These are phyloP conservation scores for Fraxinus albicans DNA, from an alignment of 305 asterid genomes.

Conservation along the genomic window DNA sequence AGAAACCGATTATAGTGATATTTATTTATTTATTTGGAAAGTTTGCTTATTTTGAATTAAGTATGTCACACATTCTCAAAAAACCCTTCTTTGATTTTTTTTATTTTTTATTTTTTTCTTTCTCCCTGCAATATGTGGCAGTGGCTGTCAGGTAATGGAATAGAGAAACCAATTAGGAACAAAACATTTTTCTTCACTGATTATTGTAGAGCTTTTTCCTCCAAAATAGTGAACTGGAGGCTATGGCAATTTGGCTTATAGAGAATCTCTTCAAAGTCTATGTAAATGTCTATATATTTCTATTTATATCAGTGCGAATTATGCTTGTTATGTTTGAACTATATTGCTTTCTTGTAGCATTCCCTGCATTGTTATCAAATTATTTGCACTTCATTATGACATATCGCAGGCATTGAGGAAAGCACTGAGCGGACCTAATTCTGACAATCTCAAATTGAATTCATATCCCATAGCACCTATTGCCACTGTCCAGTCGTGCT, in stretches of 20 bases:
- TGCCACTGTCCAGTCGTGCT: conserved; percentile 72
- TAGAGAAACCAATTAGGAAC: neutral
- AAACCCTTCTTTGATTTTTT: neutral
- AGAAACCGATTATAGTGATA: neutral
- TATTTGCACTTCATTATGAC: neutral
- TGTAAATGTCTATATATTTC: neutral
- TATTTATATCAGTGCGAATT: neutral
- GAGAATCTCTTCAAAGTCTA: neutral
- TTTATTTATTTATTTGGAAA: too few species aligned
- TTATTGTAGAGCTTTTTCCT: neutral
- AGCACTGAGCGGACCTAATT: conserved; percentile 43
- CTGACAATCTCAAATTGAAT: conserved; percentile 35
- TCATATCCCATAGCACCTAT: conserved; percentile 89
- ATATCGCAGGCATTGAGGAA: conserved; percentile 64
- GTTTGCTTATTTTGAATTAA: neutral
- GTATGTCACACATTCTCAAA: neutral
- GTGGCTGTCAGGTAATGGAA: neutral
- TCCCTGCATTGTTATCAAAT: neutral
- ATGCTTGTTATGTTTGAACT: neutral
- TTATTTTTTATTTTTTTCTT: neutral
- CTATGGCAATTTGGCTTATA: neutral
- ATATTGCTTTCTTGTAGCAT: neutral
- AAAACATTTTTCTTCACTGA: neutral
- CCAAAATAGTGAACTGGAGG: neutral
- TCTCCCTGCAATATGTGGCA: neutral